These are phyloP conservation scores for Lipomyces orientalis DNA, from an alignment of 805 yeast genomes.

Conservation along the genomic window DNA sequence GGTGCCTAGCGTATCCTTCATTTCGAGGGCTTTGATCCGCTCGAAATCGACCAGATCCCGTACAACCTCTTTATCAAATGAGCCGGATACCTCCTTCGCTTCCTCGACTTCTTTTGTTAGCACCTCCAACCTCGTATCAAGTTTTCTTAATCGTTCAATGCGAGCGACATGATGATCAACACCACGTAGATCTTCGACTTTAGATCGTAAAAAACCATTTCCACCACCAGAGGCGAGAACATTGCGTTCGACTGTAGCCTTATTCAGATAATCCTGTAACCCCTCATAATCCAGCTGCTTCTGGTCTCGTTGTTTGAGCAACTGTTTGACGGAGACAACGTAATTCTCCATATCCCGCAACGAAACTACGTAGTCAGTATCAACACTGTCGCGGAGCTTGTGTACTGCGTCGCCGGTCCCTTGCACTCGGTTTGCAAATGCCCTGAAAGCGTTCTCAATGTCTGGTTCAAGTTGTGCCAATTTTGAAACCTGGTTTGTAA, in stretches of 20 bases:
- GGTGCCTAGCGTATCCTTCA: slow-evolving; percentile 70
- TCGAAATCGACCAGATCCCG: slow-evolving; percentile 74
- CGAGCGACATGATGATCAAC: slow-evolving; percentile 63
- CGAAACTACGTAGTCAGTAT: slow-evolving; percentile 80
- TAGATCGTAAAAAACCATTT: slow-evolving; percentile 60
- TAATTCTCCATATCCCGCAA: slow-evolving; percentile 88
- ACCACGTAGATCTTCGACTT: slow-evolving; percentile 67
- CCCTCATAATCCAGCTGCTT: slow-evolving; percentile 91
- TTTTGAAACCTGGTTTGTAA: slow-evolving; percentile 71
- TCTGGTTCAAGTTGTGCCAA: slow-evolving; percentile 64
- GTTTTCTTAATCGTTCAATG: slow-evolving; percentile 57
- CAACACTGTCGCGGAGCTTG: slow-evolving; percentile 58
- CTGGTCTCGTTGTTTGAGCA: slow-evolving; percentile 85
- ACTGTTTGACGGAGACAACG: slow-evolving; percentile 63
- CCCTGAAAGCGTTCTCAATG: slow-evolving; percentile 47
- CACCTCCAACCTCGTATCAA: slow-evolving; percentile 56
- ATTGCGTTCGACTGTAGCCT: slow-evolving; percentile 71
- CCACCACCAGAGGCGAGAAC: slow-evolving; percentile 58
- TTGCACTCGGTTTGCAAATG: slow-evolving; percentile 56
- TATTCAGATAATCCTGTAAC: slow-evolving; percentile 73
- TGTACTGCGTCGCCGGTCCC: slow-evolving; percentile 46
- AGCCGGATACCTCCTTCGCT: slow-evolving; percentile 58
- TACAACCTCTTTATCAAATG: slow-evolving; percentile 61
- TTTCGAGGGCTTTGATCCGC: slow-evolving; percentile 74
- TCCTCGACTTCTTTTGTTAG: slow-evolving; percentile 57